phyloP scores from a whole-genome alignment of 2,329 filamentous ascomycete species.

The Aspergillus ustus region DNA sequence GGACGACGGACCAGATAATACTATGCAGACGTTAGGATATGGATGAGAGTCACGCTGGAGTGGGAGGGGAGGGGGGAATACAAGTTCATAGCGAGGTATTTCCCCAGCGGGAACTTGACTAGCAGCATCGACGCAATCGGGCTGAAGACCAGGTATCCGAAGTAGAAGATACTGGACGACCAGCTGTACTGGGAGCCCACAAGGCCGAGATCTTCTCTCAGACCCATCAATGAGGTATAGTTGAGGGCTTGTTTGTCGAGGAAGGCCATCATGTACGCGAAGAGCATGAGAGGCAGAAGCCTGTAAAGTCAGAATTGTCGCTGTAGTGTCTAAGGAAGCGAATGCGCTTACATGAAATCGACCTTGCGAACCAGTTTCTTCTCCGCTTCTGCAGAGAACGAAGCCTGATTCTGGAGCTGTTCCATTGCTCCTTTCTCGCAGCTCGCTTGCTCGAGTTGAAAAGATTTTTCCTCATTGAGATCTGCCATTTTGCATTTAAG shows the following conservation, averaged over 20 bases:
- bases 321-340: too few relatives aligned
- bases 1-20: constrained; percentile 36
- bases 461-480: neutral
- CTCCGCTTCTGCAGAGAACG: neutral
- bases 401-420: neutral
- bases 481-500: neutral
- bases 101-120: neutral
- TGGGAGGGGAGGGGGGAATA: neutral
- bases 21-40: constrained; percentile 11
- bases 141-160: constrained; percentile 16
- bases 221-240: constrained; percentile 11
- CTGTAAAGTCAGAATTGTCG: neutral
- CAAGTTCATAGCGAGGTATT: neutral
- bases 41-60: neutral
- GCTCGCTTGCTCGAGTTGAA: neutral
- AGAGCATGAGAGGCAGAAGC: constrained; percentile 17
- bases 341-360: neutral
- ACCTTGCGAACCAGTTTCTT: neutral
- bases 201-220: constrained; percentile 8
- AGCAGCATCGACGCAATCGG: neutral
- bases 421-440: neutral
- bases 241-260: constrained; percentile 20
- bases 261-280: constrained; percentile 21
- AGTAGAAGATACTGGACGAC: constrained; percentile 16
- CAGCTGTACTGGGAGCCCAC: constrained; percentile 12